Evolutionary conservation across 352 stramenopile species (phyloP), one percentile per base, ranked within the genome.

Genomic region (Pythium aristosporum): DNA sequence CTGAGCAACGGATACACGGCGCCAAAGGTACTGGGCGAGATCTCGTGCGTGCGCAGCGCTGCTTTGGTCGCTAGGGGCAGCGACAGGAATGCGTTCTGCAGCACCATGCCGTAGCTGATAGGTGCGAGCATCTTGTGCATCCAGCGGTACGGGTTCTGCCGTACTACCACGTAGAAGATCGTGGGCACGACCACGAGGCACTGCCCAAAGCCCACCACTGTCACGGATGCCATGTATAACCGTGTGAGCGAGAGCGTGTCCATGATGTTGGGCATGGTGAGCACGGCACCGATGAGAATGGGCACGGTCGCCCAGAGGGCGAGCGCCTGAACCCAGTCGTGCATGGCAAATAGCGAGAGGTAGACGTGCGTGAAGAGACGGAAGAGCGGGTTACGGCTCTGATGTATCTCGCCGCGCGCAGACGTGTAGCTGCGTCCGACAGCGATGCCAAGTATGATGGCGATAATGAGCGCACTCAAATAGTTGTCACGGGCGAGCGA

Each of bases 341-440:
- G 56, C 59, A 88, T 82, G n/a, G 68, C 74, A 46, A 85, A 81
- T 21, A 91, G 63, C 52, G 82, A 73, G 5, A 75, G 57, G 68
- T 86, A 88, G 32, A 88, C 42, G 55, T 91, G 82, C 63, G 80
- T 78, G 43, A 85, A 75, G 8, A 89, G 69, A 5, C 78, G 69
- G 30, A 87, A 71, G 23, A 91, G 55, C 21, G 81, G 81, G 61
- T 88, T 91, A 34, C 68, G 72, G 44, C 77, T 74, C 34, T 69
- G 76, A 56, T 63, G 63, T 49, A 71, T 68, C 46, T 58, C 60
- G 11, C 67, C 67, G 4, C 15, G 11, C 1, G 50, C 28, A 37
- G 46, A 66, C 54, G 47, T 66, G 61, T 74, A 84, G 53, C 78
- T 87, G 20, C 75, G 70, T 21, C 65, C 74, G 54, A 89, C 62